Base-by-base conservation (phyloP, 1,284 basidiomycete genomes). In the Cutaneotrichosporon dermatis region DNA sequence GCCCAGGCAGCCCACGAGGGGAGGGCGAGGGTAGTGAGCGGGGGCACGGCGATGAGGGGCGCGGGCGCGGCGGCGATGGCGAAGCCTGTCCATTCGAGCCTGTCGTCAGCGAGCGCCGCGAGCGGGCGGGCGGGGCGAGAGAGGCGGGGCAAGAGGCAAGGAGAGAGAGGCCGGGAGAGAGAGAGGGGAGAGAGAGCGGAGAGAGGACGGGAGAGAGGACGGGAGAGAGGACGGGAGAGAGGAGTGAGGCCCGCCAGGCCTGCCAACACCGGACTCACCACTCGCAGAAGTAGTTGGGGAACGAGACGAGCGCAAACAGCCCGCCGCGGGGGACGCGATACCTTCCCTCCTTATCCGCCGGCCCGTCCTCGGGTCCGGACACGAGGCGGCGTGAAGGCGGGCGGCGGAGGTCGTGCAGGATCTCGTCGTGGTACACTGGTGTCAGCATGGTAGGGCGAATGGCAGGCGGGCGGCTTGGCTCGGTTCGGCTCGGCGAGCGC, bases 211-310 rank as follows among this genome's bases (percentile, higher is more conserved):
- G 25, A 25, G 25, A 25, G 25, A 25, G 25, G 25, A n/a, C n/a
- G n/a, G n/a, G n/a, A n/a, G n/a, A n/a, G n/a, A n/a, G n/a, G n/a
- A n/a, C 2, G 25, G 25, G 25, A 3, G 25, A 25, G 25, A 25
- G 25, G 25, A 25, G 3, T 25, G 25, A 25, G 25, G 25, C 25
- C 25, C 25, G 25, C 25, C 25, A 2, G 25, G 25, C 25, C 25
- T 7, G 48, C 8, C 4, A 2, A 4, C 34, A 1, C 15, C 45
- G 45, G 16, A 70, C 76, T 54, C 53, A 79, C 77, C 81, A 96
- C 76, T 95, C 92, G 77, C 88, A 92, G 53, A 92, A 80, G 76
- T 96, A 96, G 78, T 96, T 93, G 2, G 93, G 92, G 77, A 87
- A 94, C n/a, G 90, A 91, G 65, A 96, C 82, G 71, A 83, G 85